Conservation (phyloP, 331 rosid genomes). For the Pyracantha coccinea region DNA sequence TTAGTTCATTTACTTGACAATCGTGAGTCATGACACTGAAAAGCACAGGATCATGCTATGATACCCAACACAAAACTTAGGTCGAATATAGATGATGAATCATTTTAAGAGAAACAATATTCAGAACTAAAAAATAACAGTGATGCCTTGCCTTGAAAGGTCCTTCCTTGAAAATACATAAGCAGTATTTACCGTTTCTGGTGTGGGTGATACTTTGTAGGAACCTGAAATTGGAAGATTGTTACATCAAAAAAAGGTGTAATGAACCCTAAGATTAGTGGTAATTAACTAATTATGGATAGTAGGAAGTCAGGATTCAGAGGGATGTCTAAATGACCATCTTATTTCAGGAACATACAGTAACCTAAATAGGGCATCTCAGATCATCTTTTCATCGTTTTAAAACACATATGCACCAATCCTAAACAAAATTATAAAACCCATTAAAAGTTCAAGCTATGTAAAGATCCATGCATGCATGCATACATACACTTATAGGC, state of each 20-base stretch:
- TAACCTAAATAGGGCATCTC: neutral
- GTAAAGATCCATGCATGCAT: neutral
- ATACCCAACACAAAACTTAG: neutral
- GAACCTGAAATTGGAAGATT: constrained; percentile 54
- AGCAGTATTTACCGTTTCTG: constrained; percentile 63
- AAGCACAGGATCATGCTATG: neutral
- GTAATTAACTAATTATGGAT: neutral
- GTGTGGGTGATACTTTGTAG: constrained; percentile 43
- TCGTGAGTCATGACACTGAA: neutral
- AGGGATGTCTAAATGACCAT: neutral
- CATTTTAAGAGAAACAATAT: neutral
- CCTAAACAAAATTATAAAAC: neutral
- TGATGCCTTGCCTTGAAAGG: constrained; percentile 56
- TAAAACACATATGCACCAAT: neutral
- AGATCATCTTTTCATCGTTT: neutral
- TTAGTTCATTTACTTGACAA: neutral
- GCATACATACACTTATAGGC: too few relatives aligned
- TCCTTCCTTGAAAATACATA: constrained; percentile 80
- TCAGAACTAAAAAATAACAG: neutral
- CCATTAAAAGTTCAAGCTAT: neutral
- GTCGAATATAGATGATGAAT: neutral
- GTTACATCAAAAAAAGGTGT: constrained; percentile 10
- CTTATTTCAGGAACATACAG: neutral
- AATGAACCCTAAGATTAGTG: neutral
- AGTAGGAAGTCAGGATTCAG: neutral